phyloP scores from a whole-genome alignment of 2,329 filamentous ascomycete genomes.

The Graphiopsis chlorocephala region DNA sequence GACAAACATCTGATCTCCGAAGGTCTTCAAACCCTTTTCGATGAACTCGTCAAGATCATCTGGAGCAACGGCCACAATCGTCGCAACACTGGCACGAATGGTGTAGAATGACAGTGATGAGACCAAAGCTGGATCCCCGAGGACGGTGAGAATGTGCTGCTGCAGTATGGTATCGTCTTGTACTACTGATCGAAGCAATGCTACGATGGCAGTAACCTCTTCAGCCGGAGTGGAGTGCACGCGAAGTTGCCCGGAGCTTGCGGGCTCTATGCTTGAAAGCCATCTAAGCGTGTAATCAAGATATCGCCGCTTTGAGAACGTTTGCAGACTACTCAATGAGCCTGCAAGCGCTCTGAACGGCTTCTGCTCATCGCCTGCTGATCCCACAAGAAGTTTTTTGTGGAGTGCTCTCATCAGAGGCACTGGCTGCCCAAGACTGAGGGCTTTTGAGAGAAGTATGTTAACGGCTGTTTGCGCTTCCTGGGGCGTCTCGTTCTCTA shows the following conservation, averaged over 20 bases:
- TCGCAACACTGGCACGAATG: constrained; percentile 30
- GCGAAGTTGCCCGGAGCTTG: background rate
- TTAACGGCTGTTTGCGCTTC: background rate
- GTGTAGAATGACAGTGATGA: constrained; percentile 23
- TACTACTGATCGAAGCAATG: background rate
- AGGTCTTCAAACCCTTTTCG: constrained; percentile 68
- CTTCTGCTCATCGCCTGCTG: background rate
- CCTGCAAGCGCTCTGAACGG: background rate
- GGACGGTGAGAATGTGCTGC: constrained; percentile 17
- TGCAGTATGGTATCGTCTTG: background rate
- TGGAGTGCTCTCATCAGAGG: constrained; percentile 21
- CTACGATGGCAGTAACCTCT: constrained; percentile 17
- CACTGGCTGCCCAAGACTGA: constrained; percentile 67
- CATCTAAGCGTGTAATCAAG: constrained; percentile 36
- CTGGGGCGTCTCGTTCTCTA: constrained; percentile 49
- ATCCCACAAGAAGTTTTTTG: background rate
- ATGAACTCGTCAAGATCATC: constrained; percentile 53
- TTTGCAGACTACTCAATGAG: constrained; percentile 16
- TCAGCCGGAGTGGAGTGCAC: background rate
- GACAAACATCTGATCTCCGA: constrained; percentile 84
- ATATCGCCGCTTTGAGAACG: constrained; percentile 41
- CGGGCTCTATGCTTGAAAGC: constrained; percentile 21
- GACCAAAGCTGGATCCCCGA: constrained; percentile 25
- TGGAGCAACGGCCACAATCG: constrained; percentile 21
- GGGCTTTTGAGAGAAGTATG: constrained; percentile 52